Evolutionary conservation across 352 stramenopile genomes (phyloP), one percentile per base, ranked within the genome.

Genomic region (Pythium scleroteichum): DNA sequence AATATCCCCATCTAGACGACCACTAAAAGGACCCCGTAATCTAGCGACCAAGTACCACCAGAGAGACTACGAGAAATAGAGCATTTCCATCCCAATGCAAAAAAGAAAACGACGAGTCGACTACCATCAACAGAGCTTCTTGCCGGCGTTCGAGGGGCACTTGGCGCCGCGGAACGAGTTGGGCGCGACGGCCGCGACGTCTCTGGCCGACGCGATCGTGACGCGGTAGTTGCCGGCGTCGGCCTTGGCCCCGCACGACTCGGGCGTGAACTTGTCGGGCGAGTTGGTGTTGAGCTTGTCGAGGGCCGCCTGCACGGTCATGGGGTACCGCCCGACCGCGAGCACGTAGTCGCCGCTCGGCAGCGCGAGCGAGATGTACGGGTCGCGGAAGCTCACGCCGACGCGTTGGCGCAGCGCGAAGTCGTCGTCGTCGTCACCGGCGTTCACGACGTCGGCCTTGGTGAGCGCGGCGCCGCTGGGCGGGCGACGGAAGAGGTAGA

Each of bases 331-430:
- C 0, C 85, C 82, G 0, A 92, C 69, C 14, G 81, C 76, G 8
- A 92, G 72, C 22, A 78, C 61, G 55, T 90, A 92, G 32, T 79
- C 59, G 33, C 74, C 76, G 4, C 59, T 23, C 4, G 73, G 75
- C 1, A 92, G 60, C 0, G 70, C 69, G 17, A 92, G 66, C 12
- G 84, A 87, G 42, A 92, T 49, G 62, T 78, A 94, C 42, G 85
- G 82, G 24, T 91, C 85, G 4, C 81, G 80, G 40, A 88, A 90
- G 63, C 76, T 94, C 46, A 90, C 70, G 16, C 78, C 82, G 12
- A 65, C 64, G 20, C 81, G 79, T n/a, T 76, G 68, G 10, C 44
- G 79, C 50, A 72, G 69, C 2, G 68, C 59, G 50, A 86, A 89
- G 49, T 78, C 82, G 44, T 87, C 74, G 45, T 91, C 82, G 29